Evolutionary conservation across 2,329 filamentous ascomycete genomes (phyloP), one percentile per base, ranked within the genome.

Genomic region (Monilinia laxa): DNA sequence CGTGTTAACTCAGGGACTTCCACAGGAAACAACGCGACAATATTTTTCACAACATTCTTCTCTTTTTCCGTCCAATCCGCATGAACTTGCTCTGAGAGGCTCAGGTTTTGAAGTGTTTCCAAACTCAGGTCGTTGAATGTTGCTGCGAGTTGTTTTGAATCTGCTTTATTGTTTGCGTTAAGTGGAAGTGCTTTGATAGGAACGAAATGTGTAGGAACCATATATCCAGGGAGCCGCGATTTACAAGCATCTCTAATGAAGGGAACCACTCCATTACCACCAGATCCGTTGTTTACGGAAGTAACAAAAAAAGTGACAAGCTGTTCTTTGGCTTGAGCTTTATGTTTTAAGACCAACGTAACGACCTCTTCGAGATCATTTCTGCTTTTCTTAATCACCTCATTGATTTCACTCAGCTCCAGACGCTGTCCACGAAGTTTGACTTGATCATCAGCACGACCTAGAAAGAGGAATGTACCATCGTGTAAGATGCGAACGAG

Each of bases 371-470:
- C 80, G 11, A 95, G 79, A 0, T 79, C 79, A 0, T 77, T 69
- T 0, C 86, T 82, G 0, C 85, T 84, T 25, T 86, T 87, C 45
- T 87, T 87, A 72, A 97, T 92, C 11, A 90, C 86, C 59, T 93
- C 88, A 72, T 96, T 95, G 77, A 97, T 96, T 79, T 98, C 93
- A 0, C 90, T 91, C 68, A 96, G 90, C 74, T 98, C 94, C 0
- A 98, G 83, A 18, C 93, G 84, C 76, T 97, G 93, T 0, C 93
- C 93, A 14, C 94, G 87, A 3, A 97, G 83, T 76, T 98, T 98
- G 69, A 97, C 89, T 77, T 98, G 93, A 65, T 96, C 92, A 75
- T 98, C 94, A 7, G 90, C 90, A 18, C 94, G 86, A 3, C 94
- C 93, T 2, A 96, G 81, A 75, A 97, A 97, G 66, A 94, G 90